These are phyloP conservation scores for Ganoderma resinaceum DNA, from an alignment of 1,284 basidiomycete species.

Conservation along the genomic window DNA sequence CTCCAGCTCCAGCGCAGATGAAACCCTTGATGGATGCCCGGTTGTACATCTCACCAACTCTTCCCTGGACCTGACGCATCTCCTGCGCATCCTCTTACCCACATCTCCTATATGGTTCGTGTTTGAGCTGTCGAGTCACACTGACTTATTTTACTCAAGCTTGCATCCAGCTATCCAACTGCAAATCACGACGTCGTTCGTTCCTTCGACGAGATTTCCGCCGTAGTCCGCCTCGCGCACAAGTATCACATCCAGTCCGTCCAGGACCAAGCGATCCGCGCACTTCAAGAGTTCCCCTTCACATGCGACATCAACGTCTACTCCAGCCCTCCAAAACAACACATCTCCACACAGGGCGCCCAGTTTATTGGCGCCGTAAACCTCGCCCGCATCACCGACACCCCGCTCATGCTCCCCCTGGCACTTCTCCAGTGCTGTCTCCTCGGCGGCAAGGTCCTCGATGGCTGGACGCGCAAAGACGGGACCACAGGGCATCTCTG, in stretches of 20 bases:
- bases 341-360: background rate
- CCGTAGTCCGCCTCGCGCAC: slow-evolving; percentile 21
- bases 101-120: background rate
- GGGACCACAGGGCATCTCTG: slow-evolving; percentile 3
- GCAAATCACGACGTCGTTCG: background rate
- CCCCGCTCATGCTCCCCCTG: slow-evolving; percentile 2
- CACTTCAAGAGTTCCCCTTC: background rate
- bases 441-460: background rate
- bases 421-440: slow-evolving; percentile 1
- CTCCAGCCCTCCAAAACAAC: background rate
- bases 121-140: background rate
- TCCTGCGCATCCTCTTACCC: slow-evolving; percentile 12
- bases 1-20: slow-evolving; percentile 17
- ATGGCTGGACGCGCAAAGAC: slow-evolving; percentile 6
- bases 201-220: slow-evolving; percentile 1
- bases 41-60: slow-evolving; percentile 26
- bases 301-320: background rate
- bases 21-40: slow-evolving; percentile 22
- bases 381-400: slow-evolving; percentile 7
- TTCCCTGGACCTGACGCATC: slow-evolving; percentile 8
- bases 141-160: background rate
- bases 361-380: slow-evolving; percentile 11
- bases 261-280: background rate
- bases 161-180: background rate
- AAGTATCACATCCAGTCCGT: slow-evolving; percentile 20